phyloP scores from a whole-genome alignment of 164 flowering plant genomes.

The Houttuynia cordata region DNA sequence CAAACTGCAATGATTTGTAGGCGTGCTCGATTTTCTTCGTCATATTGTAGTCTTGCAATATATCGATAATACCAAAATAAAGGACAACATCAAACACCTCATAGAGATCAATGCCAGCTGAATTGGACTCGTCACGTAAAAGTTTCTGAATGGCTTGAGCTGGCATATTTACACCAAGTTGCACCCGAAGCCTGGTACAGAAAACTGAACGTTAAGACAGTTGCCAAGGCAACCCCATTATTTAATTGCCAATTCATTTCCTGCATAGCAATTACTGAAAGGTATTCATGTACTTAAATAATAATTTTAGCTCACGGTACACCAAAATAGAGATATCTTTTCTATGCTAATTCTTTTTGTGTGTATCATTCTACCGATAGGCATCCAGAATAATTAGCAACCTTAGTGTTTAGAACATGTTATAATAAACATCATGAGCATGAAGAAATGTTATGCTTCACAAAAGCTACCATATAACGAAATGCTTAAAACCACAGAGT shows the following conservation, averaged over 20 bases:
- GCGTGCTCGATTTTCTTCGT: constrained; percentile 74
- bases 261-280: neutral
- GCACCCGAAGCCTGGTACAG: constrained; percentile 55
- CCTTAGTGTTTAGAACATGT: too few species aligned
- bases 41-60: constrained; percentile 72
- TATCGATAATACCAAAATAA: constrained; percentile 84
- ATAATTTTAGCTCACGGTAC: too few species aligned
- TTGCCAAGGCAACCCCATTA: neutral
- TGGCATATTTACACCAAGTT: constrained; percentile 94
- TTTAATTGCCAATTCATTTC: neutral
- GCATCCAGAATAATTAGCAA: too few species aligned
- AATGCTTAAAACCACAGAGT: too few species aligned
- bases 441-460: too few species aligned
- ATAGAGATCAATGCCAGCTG: constrained; percentile 44
- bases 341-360: too few species aligned
- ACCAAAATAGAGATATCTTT: too few species aligned
- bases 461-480: too few species aligned
- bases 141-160: constrained; percentile 67
- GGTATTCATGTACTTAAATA: too few species aligned
- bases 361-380: too few species aligned
- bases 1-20: constrained; percentile 55
- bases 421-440: too few species aligned
- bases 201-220: neutral
- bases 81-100: constrained; percentile 87
- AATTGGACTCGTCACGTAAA: constrained; percentile 21